These are phyloP conservation scores for Pleomassaria siparia DNA, from an alignment of 2,329 filamentous ascomycete species.

Conservation along the genomic window DNA sequence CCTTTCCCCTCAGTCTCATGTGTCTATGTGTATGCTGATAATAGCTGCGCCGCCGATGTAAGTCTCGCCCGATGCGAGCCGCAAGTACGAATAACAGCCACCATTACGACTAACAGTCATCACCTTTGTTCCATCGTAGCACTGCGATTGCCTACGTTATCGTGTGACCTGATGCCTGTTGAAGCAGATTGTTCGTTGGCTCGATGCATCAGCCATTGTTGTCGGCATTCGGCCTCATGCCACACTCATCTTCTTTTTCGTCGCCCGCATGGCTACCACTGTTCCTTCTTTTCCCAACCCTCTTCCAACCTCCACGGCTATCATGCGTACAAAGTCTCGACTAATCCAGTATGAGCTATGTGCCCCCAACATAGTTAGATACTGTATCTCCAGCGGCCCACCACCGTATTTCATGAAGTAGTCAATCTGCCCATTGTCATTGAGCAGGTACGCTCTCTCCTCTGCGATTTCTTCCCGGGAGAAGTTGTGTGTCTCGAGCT, in stretches of 20 bases:
- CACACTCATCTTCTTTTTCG: conserved; percentile 48
- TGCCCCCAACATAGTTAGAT: conserved; percentile 93
- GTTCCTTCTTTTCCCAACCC: conserved; percentile 65
- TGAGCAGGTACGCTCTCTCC: conserved; percentile 81
- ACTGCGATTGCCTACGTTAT: neutral
- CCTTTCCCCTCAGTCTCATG: neutral
- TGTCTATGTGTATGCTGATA: no score
- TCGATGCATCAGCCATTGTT: neutral
- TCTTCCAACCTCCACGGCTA: conserved; percentile 85
- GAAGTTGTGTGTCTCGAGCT: conserved; percentile 95
- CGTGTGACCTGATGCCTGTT: neutral
- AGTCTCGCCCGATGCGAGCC: neutral
- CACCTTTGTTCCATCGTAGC: no score
- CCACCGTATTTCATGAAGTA: conserved; percentile 82
- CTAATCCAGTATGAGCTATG: conserved; percentile 94
- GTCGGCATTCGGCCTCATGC: neutral
- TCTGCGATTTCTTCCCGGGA: conserved; percentile 89
- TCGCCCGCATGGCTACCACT: conserved; percentile 55
- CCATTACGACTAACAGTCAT: no score
- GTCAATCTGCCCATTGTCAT: conserved; percentile 96
- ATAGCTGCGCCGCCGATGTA: neutral
- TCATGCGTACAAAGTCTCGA: conserved; percentile 82
- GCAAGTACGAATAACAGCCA: neutral
- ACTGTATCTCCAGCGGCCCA: conserved; percentile 90
- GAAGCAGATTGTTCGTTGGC: neutral